phyloP scores from a whole-genome alignment of 768 basidiomycete genomes.

The Glaciozyma martinii region DNA sequence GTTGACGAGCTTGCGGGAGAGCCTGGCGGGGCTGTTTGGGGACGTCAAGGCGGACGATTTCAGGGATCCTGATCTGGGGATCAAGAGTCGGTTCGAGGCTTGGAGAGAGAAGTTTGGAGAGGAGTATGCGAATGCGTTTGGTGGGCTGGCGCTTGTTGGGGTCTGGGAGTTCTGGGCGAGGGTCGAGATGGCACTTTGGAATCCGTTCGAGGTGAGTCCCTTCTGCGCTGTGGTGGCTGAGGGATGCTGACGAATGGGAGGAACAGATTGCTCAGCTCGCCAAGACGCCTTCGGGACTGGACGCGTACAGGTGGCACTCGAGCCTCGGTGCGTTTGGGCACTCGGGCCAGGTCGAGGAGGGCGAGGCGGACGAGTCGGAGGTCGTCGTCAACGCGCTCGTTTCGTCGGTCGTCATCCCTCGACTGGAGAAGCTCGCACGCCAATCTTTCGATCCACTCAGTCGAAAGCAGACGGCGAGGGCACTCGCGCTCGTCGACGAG shows the following conservation, averaged over 20 bases:
- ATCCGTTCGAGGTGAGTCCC: conserved; percentile 42
- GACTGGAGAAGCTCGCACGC: conserved; percentile 35
- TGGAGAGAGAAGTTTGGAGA: conserved; percentile 42
- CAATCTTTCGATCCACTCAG: conserved; percentile 42
- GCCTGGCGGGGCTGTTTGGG: conserved; percentile 23
- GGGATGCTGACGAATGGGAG: not conserved
- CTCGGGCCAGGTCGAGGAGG: conserved; percentile 21
- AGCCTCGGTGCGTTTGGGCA: conserved; percentile 33
- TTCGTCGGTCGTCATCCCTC: conserved; percentile 40
- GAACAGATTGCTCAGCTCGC: conserved; percentile 29
- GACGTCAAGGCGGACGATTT: conserved; percentile 34
- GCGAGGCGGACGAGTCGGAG: conserved; percentile 40
- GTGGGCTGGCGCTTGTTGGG: conserved; percentile 41
- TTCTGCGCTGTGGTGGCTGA: too few relatives aligned
- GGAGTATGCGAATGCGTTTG: conserved; percentile 44
- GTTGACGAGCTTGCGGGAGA: not conserved
- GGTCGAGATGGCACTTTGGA: conserved; percentile 44
- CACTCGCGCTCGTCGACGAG: conserved; percentile 41
- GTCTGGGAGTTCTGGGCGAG: conserved; percentile 47
- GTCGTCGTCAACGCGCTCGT: conserved; percentile 41
- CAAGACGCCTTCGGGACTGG: conserved; percentile 32
- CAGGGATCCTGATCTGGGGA: conserved; percentile 31
- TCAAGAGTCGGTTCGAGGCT: conserved; percentile 38
- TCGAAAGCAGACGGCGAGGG: conserved; percentile 38
- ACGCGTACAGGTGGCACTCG: conserved; percentile 38